Percentiles rank a stretch among this genome's conserved stretches.
These are phyloP conservation scores for Antonospora locustae DNA, from an alignment of 371 early-diverging fungal species.

Conservation along the genomic window DNA sequence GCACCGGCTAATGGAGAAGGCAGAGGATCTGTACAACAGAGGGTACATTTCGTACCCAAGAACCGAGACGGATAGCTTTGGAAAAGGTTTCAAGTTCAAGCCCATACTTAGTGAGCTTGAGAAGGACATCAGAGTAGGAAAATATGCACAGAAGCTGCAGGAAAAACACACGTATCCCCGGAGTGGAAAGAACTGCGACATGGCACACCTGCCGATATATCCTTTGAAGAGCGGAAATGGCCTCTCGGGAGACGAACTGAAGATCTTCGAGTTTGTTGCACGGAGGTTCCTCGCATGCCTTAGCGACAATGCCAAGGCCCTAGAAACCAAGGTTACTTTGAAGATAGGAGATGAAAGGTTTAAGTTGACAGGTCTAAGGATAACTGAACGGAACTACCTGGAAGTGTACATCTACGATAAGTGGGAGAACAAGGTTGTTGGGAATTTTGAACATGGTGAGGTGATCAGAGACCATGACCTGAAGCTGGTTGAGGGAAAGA, in stretches of 20 bases:
- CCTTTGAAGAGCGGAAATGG: slow-evolving; percentile 63
- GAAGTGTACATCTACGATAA: slow-evolving; percentile 82
- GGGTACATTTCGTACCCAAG: slow-evolving; percentile 94
- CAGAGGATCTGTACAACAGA: slow-evolving; percentile 61
- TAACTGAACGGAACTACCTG: slow-evolving; percentile 68
- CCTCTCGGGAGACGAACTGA: slow-evolving; percentile 59
- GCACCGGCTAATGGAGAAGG: slow-evolving; percentile 66
- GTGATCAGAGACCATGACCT: slow-evolving; percentile 47
- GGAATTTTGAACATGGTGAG: slow-evolving; percentile 61
- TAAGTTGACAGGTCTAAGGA: slow-evolving; percentile 57
- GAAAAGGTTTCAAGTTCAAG: slow-evolving; percentile 62
- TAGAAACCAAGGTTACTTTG: slow-evolving; percentile 64
- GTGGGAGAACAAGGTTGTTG: slow-evolving; percentile 65
- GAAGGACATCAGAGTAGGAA: slow-evolving; percentile 33
- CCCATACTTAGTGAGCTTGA: slow-evolving; percentile 35
- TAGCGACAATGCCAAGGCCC: slow-evolving; percentile 76
- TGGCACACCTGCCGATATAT: slow-evolving; percentile 98
- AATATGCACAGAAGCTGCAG: slow-evolving; percentile 17
- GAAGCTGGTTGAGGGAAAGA: slow-evolving; percentile 59
- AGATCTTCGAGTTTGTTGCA: slow-evolving; percentile 74
- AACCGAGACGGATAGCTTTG: slow-evolving; percentile 91
- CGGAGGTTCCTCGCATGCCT: slow-evolving; percentile 82
- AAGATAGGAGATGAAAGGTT: slow-evolving; percentile 62
- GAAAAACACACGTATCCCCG: slow-evolving; percentile 60
- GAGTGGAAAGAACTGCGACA: slow-evolving; percentile 76